Evolutionary conservation across 257 asterid species (phyloP), one percentile per base, ranked within the genome.

Genomic region (Scutellaria galericulata): DNA sequence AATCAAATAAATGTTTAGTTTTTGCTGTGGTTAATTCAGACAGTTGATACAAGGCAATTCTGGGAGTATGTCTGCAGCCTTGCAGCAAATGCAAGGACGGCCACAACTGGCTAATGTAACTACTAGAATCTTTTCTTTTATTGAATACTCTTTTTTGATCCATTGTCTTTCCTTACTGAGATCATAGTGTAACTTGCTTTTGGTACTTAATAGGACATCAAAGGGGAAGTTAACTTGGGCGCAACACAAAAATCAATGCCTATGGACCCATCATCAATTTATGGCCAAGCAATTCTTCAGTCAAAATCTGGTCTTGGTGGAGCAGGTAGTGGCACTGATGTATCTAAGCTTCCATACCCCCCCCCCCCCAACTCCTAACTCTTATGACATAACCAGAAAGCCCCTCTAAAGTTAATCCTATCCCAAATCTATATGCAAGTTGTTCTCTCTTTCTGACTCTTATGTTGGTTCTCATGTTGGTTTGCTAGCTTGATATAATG

Each of bases 1-100:
- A 61, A 52, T 41, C 24, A 20, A 61, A 52, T 41, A 13, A 53
- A 24, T 27, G 11, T 10, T 57, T 48, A n/a, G 11, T 39, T 54
- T 56, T 51, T 68, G 47, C 65, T 56, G 67, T 75, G 85, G 79
- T 78, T 85, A 80, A 83, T 84, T 72, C 96, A 95, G 98, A 75
- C 99, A 90, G 83, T 77, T 89, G 88, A 86, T 87, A 35, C 98
- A 92, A 87, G 92, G 98, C 63, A 89, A 82, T 79, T 83, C 96
- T 67, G 97, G 91, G 47, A 83, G 86, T 85, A 86, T 95, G 94
- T 80, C 96, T 80, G 96, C 89, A 41, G 94, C 98, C 58, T 81
- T 95, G 90, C 99, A 95, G 86, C 99, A 90, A 83, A 90, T 95
- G 85, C 99, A 92, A 82, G 99, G 98, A 64, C 82, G 98, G 50